A percentile compares a stretch with the other conserved stretches of the same genome.
Evolutionary conservation across 2,329 filamentous ascomycete species (phyloP).

Genomic region (Trichophyton verrucosum): DNA sequence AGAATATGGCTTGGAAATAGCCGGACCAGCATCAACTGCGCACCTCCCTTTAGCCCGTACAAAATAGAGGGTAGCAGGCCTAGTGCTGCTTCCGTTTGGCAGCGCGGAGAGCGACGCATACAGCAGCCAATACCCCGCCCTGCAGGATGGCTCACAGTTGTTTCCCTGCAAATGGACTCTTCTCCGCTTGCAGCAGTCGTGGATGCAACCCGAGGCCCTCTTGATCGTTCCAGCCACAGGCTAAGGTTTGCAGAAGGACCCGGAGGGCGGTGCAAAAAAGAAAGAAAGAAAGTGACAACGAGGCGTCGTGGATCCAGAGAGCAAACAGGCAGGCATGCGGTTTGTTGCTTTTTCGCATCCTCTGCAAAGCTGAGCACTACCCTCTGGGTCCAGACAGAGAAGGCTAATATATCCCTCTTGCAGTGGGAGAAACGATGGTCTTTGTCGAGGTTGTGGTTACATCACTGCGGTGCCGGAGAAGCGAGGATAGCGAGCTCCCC

Average conservation of each 20-base stretch:
- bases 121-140: background rate
- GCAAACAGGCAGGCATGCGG: background rate
- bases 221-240: conserved; percentile 1
- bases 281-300: too few species aligned
- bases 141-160: background rate
- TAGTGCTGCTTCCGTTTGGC: background rate
- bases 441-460: background rate
- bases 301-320: too few species aligned
- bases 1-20: background rate
- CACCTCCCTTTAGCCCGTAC: background rate
- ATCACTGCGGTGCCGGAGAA: background rate
- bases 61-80: background rate
- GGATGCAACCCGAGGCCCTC: background rate
- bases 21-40: background rate
- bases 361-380: background rate
- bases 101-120: background rate
- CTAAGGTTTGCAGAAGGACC: background rate
- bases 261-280: background rate
- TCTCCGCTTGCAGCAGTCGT: background rate
- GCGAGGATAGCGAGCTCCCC: background rate
- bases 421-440: background rate
- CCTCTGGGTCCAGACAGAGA: too few species aligned
- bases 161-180: background rate
- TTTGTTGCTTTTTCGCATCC: background rate
- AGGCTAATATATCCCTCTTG: too few species aligned